Evolutionary conservation across 1,284 basidiomycete species (phyloP).

Genomic region (Sphagnurus paluster): DNA sequence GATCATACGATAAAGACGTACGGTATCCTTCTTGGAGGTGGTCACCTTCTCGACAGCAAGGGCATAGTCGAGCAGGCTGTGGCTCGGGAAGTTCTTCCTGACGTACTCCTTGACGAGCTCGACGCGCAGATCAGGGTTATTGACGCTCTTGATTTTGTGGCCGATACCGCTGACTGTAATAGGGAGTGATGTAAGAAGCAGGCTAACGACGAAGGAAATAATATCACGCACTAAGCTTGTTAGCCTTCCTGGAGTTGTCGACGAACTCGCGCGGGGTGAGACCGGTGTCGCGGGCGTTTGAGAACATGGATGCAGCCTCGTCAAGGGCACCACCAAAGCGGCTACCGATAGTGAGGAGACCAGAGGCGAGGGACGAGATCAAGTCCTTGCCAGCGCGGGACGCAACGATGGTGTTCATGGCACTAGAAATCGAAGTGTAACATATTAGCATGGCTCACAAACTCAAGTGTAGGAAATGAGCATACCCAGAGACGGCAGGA

Average conservation of each 20-base stretch:
- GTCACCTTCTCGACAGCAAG: conserved; percentile 98
- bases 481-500: conserved; percentile 83
- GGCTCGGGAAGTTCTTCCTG: conserved; percentile 92
- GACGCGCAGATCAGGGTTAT: conserved; percentile 96
- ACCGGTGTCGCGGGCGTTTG: conserved; percentile 85
- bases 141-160: conserved; percentile 99
- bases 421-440: conserved; percentile 57
- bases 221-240: conserved; percentile 82
- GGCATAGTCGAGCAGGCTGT: conserved; percentile 95
- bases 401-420: conserved; percentile 99
- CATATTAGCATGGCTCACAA: conserved; percentile 1
- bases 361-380: conserved; percentile 94
- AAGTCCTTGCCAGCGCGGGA: conserved; percentile 98
- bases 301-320: conserved; percentile 96
- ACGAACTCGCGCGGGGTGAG: conserved; percentile 97
- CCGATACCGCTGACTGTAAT: conserved; percentile 90
- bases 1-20: conserved; percentile 36
- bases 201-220: neutral
- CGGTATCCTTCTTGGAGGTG: conserved; percentile 96
- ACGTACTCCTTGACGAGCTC: conserved; percentile 99
- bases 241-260: conserved; percentile 92
- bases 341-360: conserved; percentile 96
- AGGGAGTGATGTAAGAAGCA: neutral
- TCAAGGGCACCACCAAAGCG: conserved; percentile 99
- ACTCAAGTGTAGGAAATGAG: conserved; percentile 5